These are phyloP conservation scores for Mucor saturninus DNA, from an alignment of 371 early-diverging fungal species.

Conservation along the genomic window DNA sequence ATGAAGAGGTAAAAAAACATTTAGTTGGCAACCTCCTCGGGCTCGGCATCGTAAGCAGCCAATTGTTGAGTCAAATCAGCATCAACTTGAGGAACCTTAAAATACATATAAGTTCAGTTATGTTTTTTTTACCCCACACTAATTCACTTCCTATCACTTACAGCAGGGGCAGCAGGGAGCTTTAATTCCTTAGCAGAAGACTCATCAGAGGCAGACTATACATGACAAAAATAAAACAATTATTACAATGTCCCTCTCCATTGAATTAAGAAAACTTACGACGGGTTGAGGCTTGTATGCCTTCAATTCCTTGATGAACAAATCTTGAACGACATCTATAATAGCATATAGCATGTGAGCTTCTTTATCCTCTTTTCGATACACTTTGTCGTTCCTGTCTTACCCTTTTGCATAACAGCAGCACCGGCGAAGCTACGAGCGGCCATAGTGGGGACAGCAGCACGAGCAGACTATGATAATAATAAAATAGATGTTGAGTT, in stretches of 20 bases:
- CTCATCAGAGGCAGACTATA: slow-evolving; percentile 48
- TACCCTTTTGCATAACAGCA: slow-evolving; percentile 56
- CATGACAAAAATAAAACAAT: neutral
- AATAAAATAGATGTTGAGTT: slow-evolving; percentile 18
- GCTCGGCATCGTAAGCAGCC: slow-evolving; percentile 54
- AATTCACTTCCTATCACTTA: slow-evolving; percentile 22
- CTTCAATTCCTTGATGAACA: slow-evolving; percentile 60
- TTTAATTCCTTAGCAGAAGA: slow-evolving; percentile 54
- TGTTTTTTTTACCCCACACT: neutral
- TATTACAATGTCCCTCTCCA: neutral
- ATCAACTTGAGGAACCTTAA: slow-evolving; percentile 49
- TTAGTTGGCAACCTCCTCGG: slow-evolving; percentile 50
- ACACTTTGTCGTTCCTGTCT: neutral
- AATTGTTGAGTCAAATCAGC: slow-evolving; percentile 51
- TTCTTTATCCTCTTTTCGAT: neutral
- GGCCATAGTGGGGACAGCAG: slow-evolving; percentile 42
- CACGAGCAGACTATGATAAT: slow-evolving; percentile 24
- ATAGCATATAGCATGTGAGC: neutral
- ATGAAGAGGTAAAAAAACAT: neutral
- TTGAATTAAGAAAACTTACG: slow-evolving; percentile 36
- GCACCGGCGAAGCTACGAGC: slow-evolving; percentile 47
- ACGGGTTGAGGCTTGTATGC: slow-evolving; percentile 56
- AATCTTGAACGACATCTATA: slow-evolving; percentile 55
- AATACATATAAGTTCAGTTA: neutral
- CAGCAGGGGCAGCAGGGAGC: slow-evolving; percentile 55